A percentile compares a stretch with the other conserved stretches of the same genome.
phyloP scores from a whole-genome alignment of 2,329 filamentous ascomycete genomes.

The Cephalotrichum gorgonifer region DNA sequence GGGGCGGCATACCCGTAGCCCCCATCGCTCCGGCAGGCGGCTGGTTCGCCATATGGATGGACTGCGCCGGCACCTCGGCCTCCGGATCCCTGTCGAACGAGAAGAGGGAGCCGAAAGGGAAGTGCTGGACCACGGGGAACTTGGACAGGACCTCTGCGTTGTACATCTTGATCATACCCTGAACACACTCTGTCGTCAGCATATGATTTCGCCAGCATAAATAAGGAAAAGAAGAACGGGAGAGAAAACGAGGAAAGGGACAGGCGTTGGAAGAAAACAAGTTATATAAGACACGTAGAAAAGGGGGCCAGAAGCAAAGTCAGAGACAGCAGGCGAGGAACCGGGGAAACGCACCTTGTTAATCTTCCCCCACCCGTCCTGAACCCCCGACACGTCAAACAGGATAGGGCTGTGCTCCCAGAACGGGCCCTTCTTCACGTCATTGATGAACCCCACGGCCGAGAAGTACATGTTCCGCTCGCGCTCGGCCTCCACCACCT shows the following conservation, averaged over 20 bases:
- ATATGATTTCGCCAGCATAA: not conserved
- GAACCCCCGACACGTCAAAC: constrained; percentile 87
- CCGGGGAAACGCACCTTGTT: constrained; percentile 46
- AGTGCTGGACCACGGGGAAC: constrained; percentile 98
- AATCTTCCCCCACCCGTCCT: constrained; percentile 94
- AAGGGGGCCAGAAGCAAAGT: too few species aligned
- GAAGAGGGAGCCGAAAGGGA: constrained; percentile 72
- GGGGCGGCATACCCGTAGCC: not conserved
- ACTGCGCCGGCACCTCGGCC: constrained; percentile 35
- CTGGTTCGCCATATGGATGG: constrained; percentile 49
- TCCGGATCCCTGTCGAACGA: constrained; percentile 61
- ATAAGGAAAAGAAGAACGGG: not conserved
- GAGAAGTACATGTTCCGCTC: constrained; percentile 81
- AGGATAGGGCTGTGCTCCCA: constrained; percentile 95
- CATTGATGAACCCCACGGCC: constrained; percentile 92
- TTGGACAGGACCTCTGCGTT: constrained; percentile 93
- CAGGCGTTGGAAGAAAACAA: not conserved
- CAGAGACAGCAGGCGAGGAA: constrained; percentile 3
- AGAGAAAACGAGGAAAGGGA: not conserved
- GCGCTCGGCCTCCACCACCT: constrained; percentile 55
- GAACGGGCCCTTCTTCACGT: constrained; percentile 92
- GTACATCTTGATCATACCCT: constrained; percentile 99
- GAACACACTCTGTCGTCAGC: not conserved
- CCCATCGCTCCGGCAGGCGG: constrained; percentile 11
- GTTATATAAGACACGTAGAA: not conserved